These are phyloP conservation scores for Ustilago nuda DNA, from an alignment of 1,284 basidiomycete genomes.

Conservation along the genomic window DNA sequence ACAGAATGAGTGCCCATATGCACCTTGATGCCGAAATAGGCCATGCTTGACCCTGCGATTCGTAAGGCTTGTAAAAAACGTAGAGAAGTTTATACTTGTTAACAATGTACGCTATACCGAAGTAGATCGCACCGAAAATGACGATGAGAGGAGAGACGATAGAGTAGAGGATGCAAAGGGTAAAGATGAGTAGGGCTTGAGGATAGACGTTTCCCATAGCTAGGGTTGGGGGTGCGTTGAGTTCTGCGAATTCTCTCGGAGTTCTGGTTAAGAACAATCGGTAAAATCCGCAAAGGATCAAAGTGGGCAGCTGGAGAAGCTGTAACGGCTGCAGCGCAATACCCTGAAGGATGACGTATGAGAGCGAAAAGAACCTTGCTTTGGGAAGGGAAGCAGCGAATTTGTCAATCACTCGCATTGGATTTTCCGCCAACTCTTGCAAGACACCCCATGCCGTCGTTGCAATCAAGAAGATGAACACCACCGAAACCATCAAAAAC, in stretches of 20 bases:
- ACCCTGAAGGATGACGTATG: conserved; percentile 92
- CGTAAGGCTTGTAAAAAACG: conserved; percentile 93
- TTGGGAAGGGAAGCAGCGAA: conserved; percentile 59
- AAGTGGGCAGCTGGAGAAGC: conserved; percentile 72
- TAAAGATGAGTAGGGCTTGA: conserved; percentile 93
- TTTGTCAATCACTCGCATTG: conserved; percentile 66
- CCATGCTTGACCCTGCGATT: conserved; percentile 93
- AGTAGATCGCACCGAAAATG: conserved; percentile 93
- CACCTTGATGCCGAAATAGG: conserved; percentile 72
- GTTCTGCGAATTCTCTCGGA: conserved; percentile 84
- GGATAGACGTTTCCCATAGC: conserved; percentile 80
- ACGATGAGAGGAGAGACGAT: conserved; percentile 94
- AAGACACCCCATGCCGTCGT: conserved; percentile 86
- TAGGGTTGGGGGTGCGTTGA: conserved; percentile 96
- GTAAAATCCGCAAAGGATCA: conserved; percentile 53
- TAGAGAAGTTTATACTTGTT: conserved; percentile 98
- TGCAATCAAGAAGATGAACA: conserved; percentile 93
- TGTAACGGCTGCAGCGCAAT: conserved; percentile 95
- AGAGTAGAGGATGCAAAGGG: conserved; percentile 92
- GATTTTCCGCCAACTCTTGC: conserved; percentile 63
- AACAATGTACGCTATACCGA: conserved; percentile 81
- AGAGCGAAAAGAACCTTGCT: conserved; percentile 87
- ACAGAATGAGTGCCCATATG: conserved; percentile 66
- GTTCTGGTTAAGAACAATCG: conserved; percentile 55
- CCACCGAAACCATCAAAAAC: conserved; percentile 91